phyloP scores from a whole-genome alignment of 2,329 filamentous ascomycete species.

The Apiospora phragmitis region DNA sequence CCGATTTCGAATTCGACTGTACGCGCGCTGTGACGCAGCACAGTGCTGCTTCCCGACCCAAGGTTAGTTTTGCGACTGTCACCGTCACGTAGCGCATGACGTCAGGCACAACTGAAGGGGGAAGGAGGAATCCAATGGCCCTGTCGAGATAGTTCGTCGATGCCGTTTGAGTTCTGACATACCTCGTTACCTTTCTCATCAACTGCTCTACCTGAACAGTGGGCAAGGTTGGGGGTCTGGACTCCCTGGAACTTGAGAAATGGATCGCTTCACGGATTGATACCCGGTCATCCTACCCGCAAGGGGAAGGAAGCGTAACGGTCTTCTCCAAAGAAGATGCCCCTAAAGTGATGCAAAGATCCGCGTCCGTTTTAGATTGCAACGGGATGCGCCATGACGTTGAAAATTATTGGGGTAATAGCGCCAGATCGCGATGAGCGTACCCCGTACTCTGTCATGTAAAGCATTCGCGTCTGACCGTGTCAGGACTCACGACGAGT shows the following conservation, averaged over 20 bases:
- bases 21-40: not conserved
- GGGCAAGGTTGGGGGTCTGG: not conserved
- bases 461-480: not conserved
- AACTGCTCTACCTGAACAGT: not conserved
- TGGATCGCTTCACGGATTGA: not conserved
- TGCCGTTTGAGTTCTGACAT: not conserved
- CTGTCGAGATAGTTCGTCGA: not conserved
- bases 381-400: not conserved
- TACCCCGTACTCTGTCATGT: not conserved
- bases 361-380: not conserved
- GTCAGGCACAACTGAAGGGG: not conserved
- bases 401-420: not conserved
- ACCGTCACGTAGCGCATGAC: slow-evolving; percentile 1
- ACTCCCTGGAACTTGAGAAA: not conserved
- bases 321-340: not conserved
- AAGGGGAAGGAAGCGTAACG: not conserved
- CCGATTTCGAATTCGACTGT: not conserved
- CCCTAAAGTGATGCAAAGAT: not conserved
- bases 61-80: not conserved
- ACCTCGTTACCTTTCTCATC: not conserved
- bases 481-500: not conserved
- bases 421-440: not conserved
- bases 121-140: not conserved
- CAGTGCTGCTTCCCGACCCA: not conserved
- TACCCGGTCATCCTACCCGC: not conserved